Conservation (phyloP, 331 rosid genomes). For the Acacia pycnantha region DNA sequence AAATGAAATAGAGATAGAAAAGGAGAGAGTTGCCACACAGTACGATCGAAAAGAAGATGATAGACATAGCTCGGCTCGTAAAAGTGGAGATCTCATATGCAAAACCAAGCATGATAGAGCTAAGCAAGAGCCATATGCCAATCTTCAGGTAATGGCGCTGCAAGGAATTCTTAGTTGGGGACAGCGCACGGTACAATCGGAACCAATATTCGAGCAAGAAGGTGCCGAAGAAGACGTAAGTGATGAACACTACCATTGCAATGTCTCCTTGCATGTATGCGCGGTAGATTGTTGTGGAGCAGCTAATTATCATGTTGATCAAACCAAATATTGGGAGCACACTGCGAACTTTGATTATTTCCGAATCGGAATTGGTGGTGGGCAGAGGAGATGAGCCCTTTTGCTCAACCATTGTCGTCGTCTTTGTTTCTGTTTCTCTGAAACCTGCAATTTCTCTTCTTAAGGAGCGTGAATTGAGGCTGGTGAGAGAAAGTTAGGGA, state of each 20-base stretch:
- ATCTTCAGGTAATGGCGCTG: neutral
- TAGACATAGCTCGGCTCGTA: neutral
- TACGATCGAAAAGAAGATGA: neutral
- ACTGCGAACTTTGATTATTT: neutral
- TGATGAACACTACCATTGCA: neutral
- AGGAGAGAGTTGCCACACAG: slow-evolving; percentile 14
- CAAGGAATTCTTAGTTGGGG: neutral
- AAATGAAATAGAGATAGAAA: slow-evolving; percentile 21
- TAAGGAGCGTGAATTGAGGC: neutral
- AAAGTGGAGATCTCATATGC: slow-evolving; percentile 8
- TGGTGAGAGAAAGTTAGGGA: neutral
- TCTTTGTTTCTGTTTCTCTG: neutral
- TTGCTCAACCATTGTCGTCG: neutral
- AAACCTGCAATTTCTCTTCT: neutral
- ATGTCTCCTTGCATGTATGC: slow-evolving; percentile 21
- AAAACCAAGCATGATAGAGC: slow-evolving; percentile 18
- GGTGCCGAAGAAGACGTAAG: slow-evolving; percentile 9
- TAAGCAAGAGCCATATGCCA: slow-evolving; percentile 17
- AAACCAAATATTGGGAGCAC: slow-evolving; percentile 15
- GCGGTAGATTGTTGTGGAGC: slow-evolving; percentile 15
- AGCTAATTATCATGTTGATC: slow-evolving; percentile 13
- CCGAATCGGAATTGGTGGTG: neutral
- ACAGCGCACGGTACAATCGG: neutral
- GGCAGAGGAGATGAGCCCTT: slow-evolving; percentile 4
- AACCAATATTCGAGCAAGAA: slow-evolving; percentile 24